These are phyloP conservation scores for Psilocybe sp. DNA, from an alignment of 768 basidiomycete species.

Conservation along the genomic window DNA sequence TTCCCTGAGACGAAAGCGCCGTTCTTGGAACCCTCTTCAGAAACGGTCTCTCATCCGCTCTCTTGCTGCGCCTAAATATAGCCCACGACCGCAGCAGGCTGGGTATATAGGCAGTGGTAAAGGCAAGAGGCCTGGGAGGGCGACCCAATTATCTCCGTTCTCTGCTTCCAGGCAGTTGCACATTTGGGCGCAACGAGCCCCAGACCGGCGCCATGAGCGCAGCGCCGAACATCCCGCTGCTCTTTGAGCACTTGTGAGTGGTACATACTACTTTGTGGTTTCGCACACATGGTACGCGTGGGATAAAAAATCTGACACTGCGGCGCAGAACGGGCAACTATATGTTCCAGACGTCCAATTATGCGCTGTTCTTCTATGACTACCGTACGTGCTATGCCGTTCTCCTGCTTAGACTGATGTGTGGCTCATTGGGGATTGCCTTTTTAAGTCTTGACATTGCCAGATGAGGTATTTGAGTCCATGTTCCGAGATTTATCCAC, in stretches of 20 bases:
- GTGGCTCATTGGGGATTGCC: not conserved
- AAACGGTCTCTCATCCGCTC: too few relatives aligned
- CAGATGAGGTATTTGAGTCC: slow-evolving; percentile 12
- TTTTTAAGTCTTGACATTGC: slow-evolving; percentile 15
- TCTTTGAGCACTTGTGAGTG: slow-evolving; percentile 18
- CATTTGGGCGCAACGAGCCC: too few relatives aligned
- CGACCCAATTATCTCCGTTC: too few relatives aligned
- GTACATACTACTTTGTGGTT: not conserved
- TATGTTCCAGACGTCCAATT: slow-evolving; percentile 21
- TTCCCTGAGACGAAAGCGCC: too few relatives aligned
- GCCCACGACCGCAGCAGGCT: too few relatives aligned
- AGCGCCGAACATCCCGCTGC: slow-evolving; percentile 9
- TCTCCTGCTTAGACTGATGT: not conserved
- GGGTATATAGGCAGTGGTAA: too few relatives aligned
- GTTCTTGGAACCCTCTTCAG: too few relatives aligned
- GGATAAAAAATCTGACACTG: not conserved
- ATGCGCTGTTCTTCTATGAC: slow-evolving; percentile 20
- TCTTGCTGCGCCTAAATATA: too few relatives aligned
- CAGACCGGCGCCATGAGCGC: too few relatives aligned
- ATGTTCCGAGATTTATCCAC: not conserved
- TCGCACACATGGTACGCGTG: not conserved
- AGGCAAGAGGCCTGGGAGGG: too few relatives aligned
- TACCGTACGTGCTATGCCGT: slow-evolving; percentile 12
- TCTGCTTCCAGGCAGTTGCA: too few relatives aligned
- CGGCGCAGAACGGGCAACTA: slow-evolving; percentile 16